Conservation (phyloP, 768 basidiomycete species). For the Agaricus sinodeliciosus region DNA sequence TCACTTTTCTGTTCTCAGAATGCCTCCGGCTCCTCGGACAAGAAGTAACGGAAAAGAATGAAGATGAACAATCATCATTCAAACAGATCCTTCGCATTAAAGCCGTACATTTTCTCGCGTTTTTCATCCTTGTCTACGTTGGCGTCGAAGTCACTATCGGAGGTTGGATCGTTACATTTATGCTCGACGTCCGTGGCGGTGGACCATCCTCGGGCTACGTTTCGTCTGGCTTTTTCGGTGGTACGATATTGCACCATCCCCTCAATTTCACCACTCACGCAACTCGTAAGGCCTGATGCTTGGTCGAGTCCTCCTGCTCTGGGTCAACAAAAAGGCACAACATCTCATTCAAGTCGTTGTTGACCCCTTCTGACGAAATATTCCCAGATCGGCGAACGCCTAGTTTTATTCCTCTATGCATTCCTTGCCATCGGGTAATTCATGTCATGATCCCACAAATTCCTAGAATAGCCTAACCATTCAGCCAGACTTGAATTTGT, state of each 20-base stretch:
- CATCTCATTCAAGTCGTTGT: not conserved
- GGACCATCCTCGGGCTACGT: slow-evolving; percentile 42
- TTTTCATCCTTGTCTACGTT: slow-evolving; percentile 62
- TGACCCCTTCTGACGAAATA: not conserved
- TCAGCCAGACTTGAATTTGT: slow-evolving; percentile 49
- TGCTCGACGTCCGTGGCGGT: slow-evolving; percentile 28
- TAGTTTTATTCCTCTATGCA: slow-evolving; percentile 45
- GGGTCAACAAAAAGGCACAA: slow-evolving; percentile 46
- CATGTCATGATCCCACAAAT: slow-evolving; percentile 9
- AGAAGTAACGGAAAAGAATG: slow-evolving; percentile 26
- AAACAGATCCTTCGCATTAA: slow-evolving; percentile 45
- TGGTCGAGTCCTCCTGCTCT: slow-evolving; percentile 49
- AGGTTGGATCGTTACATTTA: slow-evolving; percentile 68
- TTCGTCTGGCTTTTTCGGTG: slow-evolving; percentile 46
- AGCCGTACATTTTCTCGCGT: slow-evolving; percentile 54
- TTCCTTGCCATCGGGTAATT: slow-evolving; percentile 40
- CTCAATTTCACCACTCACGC: not conserved
- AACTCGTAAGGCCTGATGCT: slow-evolving; percentile 41
- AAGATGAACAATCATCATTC: slow-evolving; percentile 33
- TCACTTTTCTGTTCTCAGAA: slow-evolving; percentile 27
- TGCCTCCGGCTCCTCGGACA: slow-evolving; percentile 51
- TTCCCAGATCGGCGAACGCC: slow-evolving; percentile 45
- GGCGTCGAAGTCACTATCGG: slow-evolving; percentile 61
- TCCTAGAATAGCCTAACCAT: not conserved
- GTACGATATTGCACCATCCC: slow-evolving; percentile 20